A percentile compares a stretch with the other conserved stretches of the same genome.
phyloP scores from a whole-genome alignment of 2,329 filamentous ascomycete species.

The Paramyrothecium sp. region DNA sequence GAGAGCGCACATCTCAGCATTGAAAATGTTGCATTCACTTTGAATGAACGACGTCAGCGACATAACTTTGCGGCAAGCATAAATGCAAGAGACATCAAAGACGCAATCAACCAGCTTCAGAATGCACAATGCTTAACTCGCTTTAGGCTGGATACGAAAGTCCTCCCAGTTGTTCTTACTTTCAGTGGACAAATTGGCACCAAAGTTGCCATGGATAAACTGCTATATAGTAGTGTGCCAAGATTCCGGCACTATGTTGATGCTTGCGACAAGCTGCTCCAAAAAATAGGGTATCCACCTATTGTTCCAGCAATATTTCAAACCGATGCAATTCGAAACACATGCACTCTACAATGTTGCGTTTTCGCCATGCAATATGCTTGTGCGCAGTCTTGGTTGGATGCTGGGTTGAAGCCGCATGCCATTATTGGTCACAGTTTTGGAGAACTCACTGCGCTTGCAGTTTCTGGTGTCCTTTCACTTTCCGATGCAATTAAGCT shows the following conservation, averaged over 20 bases:
- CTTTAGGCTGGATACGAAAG: no score
- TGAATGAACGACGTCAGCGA: not conserved
- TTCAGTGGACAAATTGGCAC: not conserved
- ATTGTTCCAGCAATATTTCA: constrained; percentile 5
- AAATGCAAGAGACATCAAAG: not conserved
- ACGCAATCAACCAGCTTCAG: not conserved
- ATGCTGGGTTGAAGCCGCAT: constrained; percentile 12
- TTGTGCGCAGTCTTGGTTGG: constrained; percentile 15
- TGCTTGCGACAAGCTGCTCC: not conserved
- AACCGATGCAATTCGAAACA: constrained; percentile 19
- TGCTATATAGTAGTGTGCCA: not conserved
- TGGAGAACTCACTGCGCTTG: constrained; percentile 34
- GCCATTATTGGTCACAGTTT: constrained; percentile 33
- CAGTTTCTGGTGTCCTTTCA: constrained; percentile 26
- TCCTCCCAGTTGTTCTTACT: not conserved
- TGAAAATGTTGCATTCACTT: no score
- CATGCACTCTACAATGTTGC: constrained; percentile 27
- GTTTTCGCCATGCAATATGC: constrained; percentile 17
- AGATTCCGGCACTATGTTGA: not conserved
- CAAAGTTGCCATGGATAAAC: not conserved
- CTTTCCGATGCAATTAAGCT: constrained; percentile 28
- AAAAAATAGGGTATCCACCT: not conserved
- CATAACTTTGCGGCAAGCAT: not conserved
- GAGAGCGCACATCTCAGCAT: no score
- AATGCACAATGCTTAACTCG: no score